These are phyloP conservation scores for Tetrapisispora nanseiensis DNA, from an alignment of 805 yeast genomes.

Conservation along the genomic window DNA sequence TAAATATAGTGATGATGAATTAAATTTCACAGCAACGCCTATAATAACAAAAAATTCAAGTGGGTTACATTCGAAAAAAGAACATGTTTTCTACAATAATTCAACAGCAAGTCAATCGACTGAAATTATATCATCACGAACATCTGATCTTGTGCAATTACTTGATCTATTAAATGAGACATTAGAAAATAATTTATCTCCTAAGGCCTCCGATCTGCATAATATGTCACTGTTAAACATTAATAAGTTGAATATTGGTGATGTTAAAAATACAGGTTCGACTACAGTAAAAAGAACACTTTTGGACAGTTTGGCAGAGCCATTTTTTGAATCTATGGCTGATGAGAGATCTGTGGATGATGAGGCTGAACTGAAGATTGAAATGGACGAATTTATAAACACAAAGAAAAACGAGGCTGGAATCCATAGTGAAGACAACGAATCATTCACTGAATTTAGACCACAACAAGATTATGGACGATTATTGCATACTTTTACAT, in stretches of 20 bases:
- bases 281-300: conserved; percentile 19
- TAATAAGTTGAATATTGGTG: conserved; percentile 22
- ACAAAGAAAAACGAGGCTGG: neutral
- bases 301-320: conserved; percentile 28
- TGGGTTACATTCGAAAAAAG: neutral
- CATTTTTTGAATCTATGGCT: conserved; percentile 25
- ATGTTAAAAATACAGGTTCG: conserved; percentile 6
- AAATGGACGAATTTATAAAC: conserved; percentile 5
- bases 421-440: conserved; percentile 1
- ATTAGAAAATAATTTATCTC: conserved; percentile 23
- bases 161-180: conserved; percentile 26
- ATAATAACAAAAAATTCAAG: neutral
- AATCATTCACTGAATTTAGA: conserved; percentile 3
- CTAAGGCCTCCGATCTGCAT: conserved; percentile 25
- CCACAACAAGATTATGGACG: conserved; percentile 29
- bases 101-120: conserved; percentile 8
- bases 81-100: conserved; percentile 6
- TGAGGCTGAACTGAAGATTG: conserved; percentile 12
- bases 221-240: conserved; percentile 27
- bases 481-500: conserved; percentile 53
- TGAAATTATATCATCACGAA: conserved; percentile 18
- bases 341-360: conserved; percentile 12
- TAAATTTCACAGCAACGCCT: neutral
- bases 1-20: neutral
- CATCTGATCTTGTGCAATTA: conserved; percentile 22